Base-by-base conservation (phyloP, 116 monocot genomes). In the Posidonia oceanica region DNA sequence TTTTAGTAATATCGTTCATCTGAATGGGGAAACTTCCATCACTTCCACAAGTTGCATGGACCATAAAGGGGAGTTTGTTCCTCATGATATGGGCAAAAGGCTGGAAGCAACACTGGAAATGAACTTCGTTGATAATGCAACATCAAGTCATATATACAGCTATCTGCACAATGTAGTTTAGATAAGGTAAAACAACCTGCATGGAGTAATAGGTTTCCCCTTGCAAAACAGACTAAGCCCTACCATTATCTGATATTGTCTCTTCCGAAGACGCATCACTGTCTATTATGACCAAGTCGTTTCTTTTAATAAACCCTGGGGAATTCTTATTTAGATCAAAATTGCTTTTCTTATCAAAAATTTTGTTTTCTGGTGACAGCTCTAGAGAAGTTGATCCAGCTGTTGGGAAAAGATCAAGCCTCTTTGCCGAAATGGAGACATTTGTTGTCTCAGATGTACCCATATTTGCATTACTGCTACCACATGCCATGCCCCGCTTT, bases 201-300 rank as follows among this genome's bases (percentile, higher is more conserved):
- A 48, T 48, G 48, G 48, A 7, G 7, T 48, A 7, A 48, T 7
- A 48, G 48, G 6, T 10, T 48, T 48, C 8, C 48, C 12, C 48
- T 12, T 7, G 44, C 4, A 48, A 48, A 54, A 73, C 14, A 39
- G 21, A 62, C 11, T 13, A 52, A 7, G 17, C 62, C 36, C 21
- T 40, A 58, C 78, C 78, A 56, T 90, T 71, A 78, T 93, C 93
- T 15, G 93, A 93, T 67, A 93, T 86, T 5, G 93, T 93, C 67
- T 89, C 89, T 77, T 93, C 93, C 18, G 93, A 93, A 37, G 93
- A 86, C 3, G 73, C 81, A 81, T 80, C 84, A 5, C 79, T 76
- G 23, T 89, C 83, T 23, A 88, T 40, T 61, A 83, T 78, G 38
- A 88, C 81, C 67, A 78, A 70, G 10, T 83, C 78, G 64, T 36